phyloP scores from a whole-genome alignment of 108 stramenopile genomes.

The Nitzschia putrida region DNA sequence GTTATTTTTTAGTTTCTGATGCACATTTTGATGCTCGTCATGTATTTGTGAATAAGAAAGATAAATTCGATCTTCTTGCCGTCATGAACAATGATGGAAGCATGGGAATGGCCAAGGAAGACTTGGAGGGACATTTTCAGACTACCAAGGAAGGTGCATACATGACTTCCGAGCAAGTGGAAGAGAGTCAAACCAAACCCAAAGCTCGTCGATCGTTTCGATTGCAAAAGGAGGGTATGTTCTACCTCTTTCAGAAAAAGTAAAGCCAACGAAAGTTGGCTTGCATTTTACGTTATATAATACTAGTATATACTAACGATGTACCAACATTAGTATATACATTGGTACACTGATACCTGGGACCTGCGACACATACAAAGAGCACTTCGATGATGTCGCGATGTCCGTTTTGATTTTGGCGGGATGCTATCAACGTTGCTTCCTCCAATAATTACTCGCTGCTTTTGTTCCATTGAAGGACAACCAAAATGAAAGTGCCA shows the following conservation, averaged over 20 bases:
- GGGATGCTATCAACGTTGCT: no score
- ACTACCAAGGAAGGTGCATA: background rate
- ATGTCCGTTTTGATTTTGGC: no score
- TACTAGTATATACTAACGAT: no score
- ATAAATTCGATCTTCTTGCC: background rate
- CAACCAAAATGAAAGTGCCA: no score
- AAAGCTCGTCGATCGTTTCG: constrained; percentile 23
- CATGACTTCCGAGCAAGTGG: constrained; percentile 10
- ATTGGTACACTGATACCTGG: no score
- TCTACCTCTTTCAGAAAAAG: constrained; percentile 20
- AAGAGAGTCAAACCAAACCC: background rate
- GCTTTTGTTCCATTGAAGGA: no score
- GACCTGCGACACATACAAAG: no score
- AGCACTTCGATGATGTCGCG: no score
- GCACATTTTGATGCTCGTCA: constrained; percentile 20
- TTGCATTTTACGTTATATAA: no score
- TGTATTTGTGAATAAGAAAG: constrained; percentile 9
- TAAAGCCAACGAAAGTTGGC: no score
- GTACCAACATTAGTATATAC: no score
- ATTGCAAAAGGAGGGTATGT: constrained; percentile 1
- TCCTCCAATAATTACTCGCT: no score
- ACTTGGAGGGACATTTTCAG: background rate
- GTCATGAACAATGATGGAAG: constrained; percentile 1
- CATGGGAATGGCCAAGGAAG: background rate
- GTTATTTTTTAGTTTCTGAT: constrained; percentile 22